phyloP scores from a whole-genome alignment of 805 yeast genomes.

The Yamadazyma akitaensis region DNA sequence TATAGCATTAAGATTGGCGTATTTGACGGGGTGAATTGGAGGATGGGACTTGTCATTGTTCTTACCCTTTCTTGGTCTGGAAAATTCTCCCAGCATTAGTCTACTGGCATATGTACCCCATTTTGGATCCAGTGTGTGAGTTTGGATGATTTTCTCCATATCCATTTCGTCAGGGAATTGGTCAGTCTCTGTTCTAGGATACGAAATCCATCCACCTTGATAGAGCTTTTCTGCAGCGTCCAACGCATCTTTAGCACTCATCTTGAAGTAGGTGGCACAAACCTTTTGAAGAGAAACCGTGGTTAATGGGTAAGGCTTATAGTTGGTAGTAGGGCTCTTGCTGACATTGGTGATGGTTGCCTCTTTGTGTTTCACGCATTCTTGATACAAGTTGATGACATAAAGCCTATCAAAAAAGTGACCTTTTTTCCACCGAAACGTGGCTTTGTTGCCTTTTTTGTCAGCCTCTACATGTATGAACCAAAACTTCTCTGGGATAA shows the following conservation, averaged over 20 bases:
- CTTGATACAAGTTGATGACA: conserved; percentile 62
- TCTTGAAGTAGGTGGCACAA: conserved; percentile 69
- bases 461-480: conserved; percentile 51
- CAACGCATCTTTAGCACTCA: conserved; percentile 78
- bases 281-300: conserved; percentile 91
- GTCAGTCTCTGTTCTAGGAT: conserved; percentile 98
- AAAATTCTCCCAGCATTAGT: conserved; percentile 40
- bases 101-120: conserved; percentile 75
- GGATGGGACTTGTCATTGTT: conserved; percentile 97
- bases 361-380: conserved; percentile 49
- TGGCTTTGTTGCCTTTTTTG: conserved; percentile 27
- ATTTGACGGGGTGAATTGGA: conserved; percentile 86
- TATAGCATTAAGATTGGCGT: conserved; percentile 29
- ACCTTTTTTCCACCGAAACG: conserved; percentile 69
- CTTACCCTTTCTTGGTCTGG: conserved; percentile 73
- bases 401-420: conserved; percentile 70
- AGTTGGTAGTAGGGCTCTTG: conserved; percentile 66
- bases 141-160: conserved; percentile 53
- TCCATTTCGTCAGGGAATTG: conserved; percentile 77
- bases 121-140: conserved; percentile 49
- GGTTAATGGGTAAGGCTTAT: conserved; percentile 85
- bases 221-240: conserved; percentile 80
- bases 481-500: conserved; percentile 83
- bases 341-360: conserved; percentile 52
- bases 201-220: conserved; percentile 81